Evolutionary conservation across 1,139 yeast species (phyloP).

Genomic region (Saccharomyces hybrid): DNA sequence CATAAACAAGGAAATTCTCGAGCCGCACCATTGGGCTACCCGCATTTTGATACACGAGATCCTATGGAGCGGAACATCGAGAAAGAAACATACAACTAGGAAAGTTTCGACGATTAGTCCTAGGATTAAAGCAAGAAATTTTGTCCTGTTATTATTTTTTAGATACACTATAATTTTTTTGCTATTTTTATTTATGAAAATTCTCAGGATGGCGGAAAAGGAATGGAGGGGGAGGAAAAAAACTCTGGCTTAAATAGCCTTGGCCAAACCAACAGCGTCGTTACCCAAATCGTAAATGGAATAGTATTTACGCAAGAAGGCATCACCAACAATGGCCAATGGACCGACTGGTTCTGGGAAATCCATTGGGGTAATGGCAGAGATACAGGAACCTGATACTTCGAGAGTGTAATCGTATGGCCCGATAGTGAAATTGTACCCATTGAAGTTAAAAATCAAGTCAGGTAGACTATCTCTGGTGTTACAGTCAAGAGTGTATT

Average conservation of each 20-base stretch:
- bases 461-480: conserved; percentile 80
- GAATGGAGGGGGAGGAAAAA: background rate
- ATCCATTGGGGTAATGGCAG: conserved; percentile 95
- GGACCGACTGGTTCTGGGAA: conserved; percentile 97
- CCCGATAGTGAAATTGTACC: conserved; percentile 81
- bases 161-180: background rate
- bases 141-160: background rate
- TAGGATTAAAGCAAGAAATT: background rate
- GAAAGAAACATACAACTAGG: too few relatives aligned
- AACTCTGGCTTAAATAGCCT: conserved; percentile 38
- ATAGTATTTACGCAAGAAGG: conserved; percentile 91
- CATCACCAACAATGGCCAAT: conserved; percentile 91
- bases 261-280: conserved; percentile 90
- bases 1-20: background rate
- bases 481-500: conserved; percentile 85
- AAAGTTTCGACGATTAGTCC: background rate
- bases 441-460: conserved; percentile 79
- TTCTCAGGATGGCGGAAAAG: background rate
- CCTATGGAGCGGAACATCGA: background rate
- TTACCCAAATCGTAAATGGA: conserved; percentile 85
- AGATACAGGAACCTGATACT: conserved; percentile 88
- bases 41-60: background rate
- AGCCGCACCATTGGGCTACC: background rate
- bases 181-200: background rate
- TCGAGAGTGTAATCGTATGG: conserved; percentile 91